Evolutionary conservation across 176 grass and related monocot species (phyloP).

Genomic region (Aechmea fasciata): DNA sequence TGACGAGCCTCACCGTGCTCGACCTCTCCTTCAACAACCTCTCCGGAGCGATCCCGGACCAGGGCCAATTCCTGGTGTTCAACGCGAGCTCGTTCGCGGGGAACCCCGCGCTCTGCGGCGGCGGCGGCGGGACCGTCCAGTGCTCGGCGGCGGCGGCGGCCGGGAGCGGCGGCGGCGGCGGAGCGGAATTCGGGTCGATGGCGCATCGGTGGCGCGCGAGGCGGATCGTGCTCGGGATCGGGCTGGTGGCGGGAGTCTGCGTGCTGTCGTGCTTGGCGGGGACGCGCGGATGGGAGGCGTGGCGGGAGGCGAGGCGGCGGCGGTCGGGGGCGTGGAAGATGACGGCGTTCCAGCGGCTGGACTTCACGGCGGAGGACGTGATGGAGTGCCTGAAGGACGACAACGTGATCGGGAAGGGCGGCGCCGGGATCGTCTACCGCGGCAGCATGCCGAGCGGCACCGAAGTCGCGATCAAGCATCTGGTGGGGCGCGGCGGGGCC

Average conservation of each 20-base stretch:
- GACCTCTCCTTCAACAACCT: slow-evolving; percentile 83
- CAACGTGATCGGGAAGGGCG: slow-evolving; percentile 91
- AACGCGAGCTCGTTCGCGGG: slow-evolving; percentile 66
- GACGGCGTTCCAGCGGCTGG: slow-evolving; percentile 76
- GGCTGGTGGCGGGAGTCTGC: not conserved
- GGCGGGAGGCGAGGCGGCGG: slow-evolving; percentile 23
- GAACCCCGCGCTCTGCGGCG: slow-evolving; percentile 43
- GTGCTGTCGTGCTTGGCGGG: slow-evolving; percentile 4
- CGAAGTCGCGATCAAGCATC: slow-evolving; percentile 73
- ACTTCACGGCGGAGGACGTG: slow-evolving; percentile 63
- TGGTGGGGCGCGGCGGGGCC: slow-evolving; percentile 31
- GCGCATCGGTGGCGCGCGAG: slow-evolving; percentile 13
- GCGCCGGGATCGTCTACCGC: slow-evolving; percentile 81
- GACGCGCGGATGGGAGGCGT: slow-evolving; percentile 20
- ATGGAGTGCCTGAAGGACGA: slow-evolving; percentile 83
- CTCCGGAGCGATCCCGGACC: slow-evolving; percentile 41
- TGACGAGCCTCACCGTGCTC: slow-evolving; percentile 75
- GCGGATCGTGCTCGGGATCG: slow-evolving; percentile 26
- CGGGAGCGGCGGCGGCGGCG: not conserved
- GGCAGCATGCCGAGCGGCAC: slow-evolving; percentile 39
- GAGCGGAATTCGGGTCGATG: not conserved
- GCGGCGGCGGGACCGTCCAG: slow-evolving; percentile 6
- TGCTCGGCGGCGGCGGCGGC: not conserved
- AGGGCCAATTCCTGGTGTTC: slow-evolving; percentile 82
- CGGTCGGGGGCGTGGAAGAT: slow-evolving; percentile 58